Conservation (phyloP, 345 rosid species). For the Diplotaxis tenuifolia region DNA sequence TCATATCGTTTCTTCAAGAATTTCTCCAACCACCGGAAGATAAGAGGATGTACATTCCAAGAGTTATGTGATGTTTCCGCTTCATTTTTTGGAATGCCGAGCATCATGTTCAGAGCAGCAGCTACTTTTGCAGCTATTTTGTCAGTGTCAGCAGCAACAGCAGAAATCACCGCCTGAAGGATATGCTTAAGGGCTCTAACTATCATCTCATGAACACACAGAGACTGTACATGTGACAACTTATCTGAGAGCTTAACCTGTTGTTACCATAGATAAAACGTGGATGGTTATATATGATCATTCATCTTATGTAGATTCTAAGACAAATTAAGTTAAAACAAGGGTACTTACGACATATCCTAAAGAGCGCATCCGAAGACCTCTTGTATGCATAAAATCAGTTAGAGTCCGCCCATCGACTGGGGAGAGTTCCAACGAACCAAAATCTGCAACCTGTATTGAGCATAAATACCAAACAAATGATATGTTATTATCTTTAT, state of each 20-base stretch:
- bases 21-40: slow-evolving; percentile 87
- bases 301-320: slow-evolving; percentile 14
- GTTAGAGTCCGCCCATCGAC: slow-evolving; percentile 98
- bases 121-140: slow-evolving; percentile 70
- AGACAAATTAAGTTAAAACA: not conserved
- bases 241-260: slow-evolving; percentile 97
- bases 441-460: slow-evolving; percentile 96
- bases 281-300: slow-evolving; percentile 4
- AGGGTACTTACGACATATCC: slow-evolving; percentile 83
- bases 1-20: slow-evolving; percentile 89
- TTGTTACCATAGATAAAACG: slow-evolving; percentile 30
- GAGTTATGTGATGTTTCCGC: slow-evolving; percentile 43
- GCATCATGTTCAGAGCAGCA: slow-evolving; percentile 88
- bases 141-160: slow-evolving; percentile 50
- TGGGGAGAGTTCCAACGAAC: slow-evolving; percentile 95
- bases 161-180: slow-evolving; percentile 87
- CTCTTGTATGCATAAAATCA: slow-evolving; percentile 99
- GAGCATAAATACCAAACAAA: slow-evolving; percentile 19
- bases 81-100: slow-evolving; percentile 63
- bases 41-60: slow-evolving; percentile 58
- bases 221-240: slow-evolving; percentile 90
- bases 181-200: slow-evolving; percentile 91
- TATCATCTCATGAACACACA: slow-evolving; percentile 97
- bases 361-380: slow-evolving; percentile 90
- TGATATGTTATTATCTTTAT: slow-evolving; percentile 18